Conservation (phyloP, 345 rosid genomes). For the Isatis tinctoria region DNA sequence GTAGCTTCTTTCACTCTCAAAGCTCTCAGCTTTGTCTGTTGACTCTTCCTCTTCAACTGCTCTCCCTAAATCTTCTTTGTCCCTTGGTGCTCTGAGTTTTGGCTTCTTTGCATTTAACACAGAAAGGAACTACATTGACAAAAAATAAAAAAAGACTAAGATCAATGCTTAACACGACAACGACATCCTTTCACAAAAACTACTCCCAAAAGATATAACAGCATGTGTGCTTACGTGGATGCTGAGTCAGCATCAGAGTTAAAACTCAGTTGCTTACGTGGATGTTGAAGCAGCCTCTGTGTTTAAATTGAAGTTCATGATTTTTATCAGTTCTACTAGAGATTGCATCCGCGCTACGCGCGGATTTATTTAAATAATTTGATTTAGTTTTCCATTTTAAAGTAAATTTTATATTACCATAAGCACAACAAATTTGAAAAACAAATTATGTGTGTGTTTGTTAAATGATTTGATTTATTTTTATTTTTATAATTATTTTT, state of each 20-base stretch:
- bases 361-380: too few relatives aligned
- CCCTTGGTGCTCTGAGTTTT: slow-evolving; percentile 78
- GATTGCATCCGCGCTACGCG: too few relatives aligned
- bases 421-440: too few relatives aligned
- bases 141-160: not conserved
- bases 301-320: too few relatives aligned
- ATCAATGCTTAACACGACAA: not conserved
- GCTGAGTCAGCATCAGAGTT: not conserved
- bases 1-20: slow-evolving; percentile 43
- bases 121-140: slow-evolving; percentile 48
- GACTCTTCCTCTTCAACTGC: slow-evolving; percentile 49
- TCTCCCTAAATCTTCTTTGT: slow-evolving; percentile 42
- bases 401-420: too few relatives aligned
- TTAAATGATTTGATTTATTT: too few relatives aligned
- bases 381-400: too few relatives aligned
- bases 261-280: too few relatives aligned
- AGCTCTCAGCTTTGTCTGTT: slow-evolving; percentile 61
- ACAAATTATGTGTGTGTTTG: too few relatives aligned
- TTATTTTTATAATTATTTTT: too few relatives aligned
- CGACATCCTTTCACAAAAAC: not conserved
- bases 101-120: slow-evolving; percentile 78
- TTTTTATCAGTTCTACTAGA: too few relatives aligned
- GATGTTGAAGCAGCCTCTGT: too few relatives aligned
- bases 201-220: not conserved
- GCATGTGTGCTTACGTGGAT: slow-evolving; percentile 4